Conservation (phyloP, 2,329 filamentous ascomycete species). For the Fusarium keratoplasticum region DNA sequence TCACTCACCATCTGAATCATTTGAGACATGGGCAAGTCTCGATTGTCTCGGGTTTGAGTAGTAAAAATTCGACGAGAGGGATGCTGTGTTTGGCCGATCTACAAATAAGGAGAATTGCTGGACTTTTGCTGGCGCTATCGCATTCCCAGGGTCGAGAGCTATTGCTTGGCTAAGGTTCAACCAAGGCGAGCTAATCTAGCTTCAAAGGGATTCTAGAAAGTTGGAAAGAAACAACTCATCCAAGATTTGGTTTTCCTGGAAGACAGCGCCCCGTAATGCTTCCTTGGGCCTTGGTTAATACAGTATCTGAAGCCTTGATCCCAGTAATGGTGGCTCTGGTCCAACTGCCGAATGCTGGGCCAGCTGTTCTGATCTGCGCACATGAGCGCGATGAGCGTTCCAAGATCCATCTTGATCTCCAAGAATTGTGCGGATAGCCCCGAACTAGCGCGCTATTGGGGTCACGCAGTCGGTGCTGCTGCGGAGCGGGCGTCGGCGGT, state of each 20-base stretch:
- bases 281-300: background rate
- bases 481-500: conserved; percentile 20
- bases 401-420: background rate
- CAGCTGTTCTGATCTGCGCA: background rate
- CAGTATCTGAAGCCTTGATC: background rate
- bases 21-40: background rate
- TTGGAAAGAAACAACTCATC: background rate
- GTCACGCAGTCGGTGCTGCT: conserved; percentile 12
- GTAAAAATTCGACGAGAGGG: background rate
- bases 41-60: background rate
- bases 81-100: background rate
- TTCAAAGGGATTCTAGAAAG: background rate
- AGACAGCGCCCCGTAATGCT: background rate
- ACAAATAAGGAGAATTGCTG: background rate
- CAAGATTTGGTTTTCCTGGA: background rate
- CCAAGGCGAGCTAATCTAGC: background rate
- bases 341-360: background rate
- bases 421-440: background rate
- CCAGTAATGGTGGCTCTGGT: background rate
- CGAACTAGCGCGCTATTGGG: conserved; percentile 35
- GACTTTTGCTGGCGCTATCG: background rate
- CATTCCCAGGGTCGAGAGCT: background rate
- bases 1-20: background rate
- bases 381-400: background rate
- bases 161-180: background rate